Base-by-base conservation (phyloP, 176 grass and related monocot species). In the Guadua angustifolia region DNA sequence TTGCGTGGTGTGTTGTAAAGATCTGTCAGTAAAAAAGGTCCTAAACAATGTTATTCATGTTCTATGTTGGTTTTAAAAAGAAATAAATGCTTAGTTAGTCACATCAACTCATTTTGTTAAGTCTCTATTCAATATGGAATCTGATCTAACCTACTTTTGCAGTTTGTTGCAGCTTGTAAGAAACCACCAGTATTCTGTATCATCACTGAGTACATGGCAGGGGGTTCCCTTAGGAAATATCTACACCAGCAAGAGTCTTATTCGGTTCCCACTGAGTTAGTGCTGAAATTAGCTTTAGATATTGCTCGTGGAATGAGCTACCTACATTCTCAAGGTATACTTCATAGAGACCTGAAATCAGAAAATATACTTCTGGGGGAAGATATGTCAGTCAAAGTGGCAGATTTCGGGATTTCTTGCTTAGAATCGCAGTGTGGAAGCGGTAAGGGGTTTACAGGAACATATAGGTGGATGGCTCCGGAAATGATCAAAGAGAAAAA, bases 131-230 rank as follows among this genome's bases (percentile, higher is more conserved):
- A 0, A 57, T 40, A 47, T 43, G 56, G 39, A 59, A 69, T 49
- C 3, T 32, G 0, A 46, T 85, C 46, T 74, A 53, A 85, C 63
- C 25, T 90, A 3, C 29, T 64, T 40, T 84, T 81, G 25, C 85
- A 99, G 97, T 99, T 99, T 40, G 97, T 99, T n/a, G 97, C 97
- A 19, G 93, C 97, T 67, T 96, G 97, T 77, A 99, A 99, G 84
- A 99, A 95, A 79, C 78, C 93, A 43, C 97, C 97, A 45, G 93
- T 99, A 19, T 99, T 96, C 83, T 99, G 97, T 66, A 96, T 99
- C 79, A 95, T 99, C 79, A 99, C 93, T 0, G 91, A 99, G 72
- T 99, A 89, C 86, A 99, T 99, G 97, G 86, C 97, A 52, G 91
- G 97, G 43, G 97, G 97, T 9, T 99, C 97, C 66, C 91, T 99